Evolutionary conservation across 768 basidiomycete species (phyloP), one percentile per base, ranked within the genome.

Genomic region (Tulasnella sp.): DNA sequence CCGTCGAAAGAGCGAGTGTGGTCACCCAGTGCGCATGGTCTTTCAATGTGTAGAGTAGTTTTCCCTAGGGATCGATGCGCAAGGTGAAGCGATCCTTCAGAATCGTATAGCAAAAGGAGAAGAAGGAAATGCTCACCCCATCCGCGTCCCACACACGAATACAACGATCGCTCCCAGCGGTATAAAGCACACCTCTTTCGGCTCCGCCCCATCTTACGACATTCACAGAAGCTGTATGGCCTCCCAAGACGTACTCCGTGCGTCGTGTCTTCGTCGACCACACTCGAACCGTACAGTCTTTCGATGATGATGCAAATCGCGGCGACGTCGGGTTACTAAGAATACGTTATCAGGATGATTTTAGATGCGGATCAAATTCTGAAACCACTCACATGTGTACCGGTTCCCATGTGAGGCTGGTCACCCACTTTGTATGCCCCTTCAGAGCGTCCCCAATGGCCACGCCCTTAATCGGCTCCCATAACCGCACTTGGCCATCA

Each of bases 11-110:
- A 3, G 96, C 84, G 45, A 99, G 81, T 0, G 94, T 98, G 19
- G 94, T 99, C 7, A 99, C 96, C 95, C 94, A 98, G 68, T 99
- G 96, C 0, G 93, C 96, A 66, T 99, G 95, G 63, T 97, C 93
- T 70, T 89, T 92, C 26, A 98, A 74, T 0, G 85, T 84, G 66
- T 94, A 80, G 38, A 97, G 74, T 26, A 83, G 80, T 70, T 82
- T 86, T 0, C 94, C 95, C 86, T 94, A n/a, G 48, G 24, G 26
- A 19, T 24, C 11, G 30, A 51, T 9, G 9, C 3, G 0, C 15
- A 38, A 13, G 10, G 60, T 59, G 17, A 29, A 34, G 41, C 11
- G 19, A 32, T 26, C 44, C 4, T 10, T 30, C 24, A 47, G 7
- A 42, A 42, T 52, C n/a, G 60, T 27, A 47, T 23, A 26, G n/a